Evolutionary conservation across 495 filamentous ascomycete genomes (phyloP).

Genomic region (Podospora pseudocomata): DNA sequence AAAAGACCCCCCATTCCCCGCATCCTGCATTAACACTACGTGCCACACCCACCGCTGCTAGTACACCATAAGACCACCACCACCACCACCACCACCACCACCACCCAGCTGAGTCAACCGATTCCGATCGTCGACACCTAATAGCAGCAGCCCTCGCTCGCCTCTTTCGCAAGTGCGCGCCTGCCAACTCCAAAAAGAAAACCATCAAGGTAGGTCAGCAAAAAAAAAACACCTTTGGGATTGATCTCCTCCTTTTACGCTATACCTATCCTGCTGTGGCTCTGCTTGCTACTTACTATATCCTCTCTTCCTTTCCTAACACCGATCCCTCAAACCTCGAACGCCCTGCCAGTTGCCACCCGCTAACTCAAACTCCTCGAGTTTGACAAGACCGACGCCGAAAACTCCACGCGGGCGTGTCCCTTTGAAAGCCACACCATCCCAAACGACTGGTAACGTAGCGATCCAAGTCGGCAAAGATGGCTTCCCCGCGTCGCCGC

Average conservation of each 20-base stretch:
- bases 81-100: neutral
- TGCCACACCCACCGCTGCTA: constrained; percentile 3
- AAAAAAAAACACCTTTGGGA: neutral
- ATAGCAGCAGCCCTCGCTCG: neutral
- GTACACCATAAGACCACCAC: neutral
- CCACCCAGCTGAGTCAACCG: neutral
- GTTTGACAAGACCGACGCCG: neutral
- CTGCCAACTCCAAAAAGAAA: neutral
- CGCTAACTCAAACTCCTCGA: neutral
- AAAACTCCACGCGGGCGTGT: neutral
- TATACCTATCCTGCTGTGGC: neutral
- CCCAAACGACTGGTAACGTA: neutral
- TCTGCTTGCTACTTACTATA: neutral
- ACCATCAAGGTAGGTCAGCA: neutral
- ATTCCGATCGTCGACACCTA: neutral
- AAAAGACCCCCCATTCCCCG: neutral
- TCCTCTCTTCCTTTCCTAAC: neutral
- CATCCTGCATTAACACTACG: constrained; percentile 9
- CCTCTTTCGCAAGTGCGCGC: neutral
- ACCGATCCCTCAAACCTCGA: neutral
- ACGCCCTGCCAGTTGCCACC: neutral
- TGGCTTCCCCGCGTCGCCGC: constrained; percentile 91
- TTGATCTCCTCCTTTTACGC: neutral
- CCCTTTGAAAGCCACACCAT: neutral
- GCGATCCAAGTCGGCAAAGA: constrained; percentile 37